Percentiles rank a stretch among this genome's conserved stretches.
Evolutionary conservation across 2,329 filamentous ascomycete genomes (phyloP).

Genomic region (Aspergillus pseudoviridinutans): DNA sequence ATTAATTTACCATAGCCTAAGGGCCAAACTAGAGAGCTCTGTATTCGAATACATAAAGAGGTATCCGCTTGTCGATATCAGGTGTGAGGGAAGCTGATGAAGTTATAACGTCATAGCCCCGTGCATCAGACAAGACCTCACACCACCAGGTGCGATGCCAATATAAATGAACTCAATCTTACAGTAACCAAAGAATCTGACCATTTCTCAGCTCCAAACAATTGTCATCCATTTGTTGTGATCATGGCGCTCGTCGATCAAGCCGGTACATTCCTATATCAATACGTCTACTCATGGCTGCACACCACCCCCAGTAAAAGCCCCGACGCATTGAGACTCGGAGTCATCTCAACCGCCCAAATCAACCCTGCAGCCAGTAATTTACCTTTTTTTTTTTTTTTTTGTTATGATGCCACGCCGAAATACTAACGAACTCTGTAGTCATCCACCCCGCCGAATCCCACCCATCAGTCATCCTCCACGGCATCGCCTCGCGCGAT

Average conservation of each 20-base stretch:
- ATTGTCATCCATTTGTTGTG: background rate
- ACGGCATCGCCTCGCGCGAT: slow-evolving; percentile 52
- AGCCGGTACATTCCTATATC: slow-evolving; percentile 20
- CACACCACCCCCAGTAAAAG: slow-evolving; percentile 19
- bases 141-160: background rate
- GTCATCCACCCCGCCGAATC: slow-evolving; percentile 2
- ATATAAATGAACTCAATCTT: background rate
- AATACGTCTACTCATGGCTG: slow-evolving; percentile 20
- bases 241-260: slow-evolving; percentile 23
- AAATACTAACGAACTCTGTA: background rate
- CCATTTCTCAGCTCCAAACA: background rate
- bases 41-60: no score
- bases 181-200: background rate
- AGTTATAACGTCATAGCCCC: slow-evolving; percentile 1
- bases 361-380: slow-evolving; percentile 20
- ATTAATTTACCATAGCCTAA: background rate
- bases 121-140: background rate
- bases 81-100: background rate
- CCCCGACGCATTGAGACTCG: slow-evolving; percentile 18
- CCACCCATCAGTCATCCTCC: slow-evolving; percentile 41
- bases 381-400: no score
- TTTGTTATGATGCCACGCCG: background rate
- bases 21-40: no score
- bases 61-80: no score
- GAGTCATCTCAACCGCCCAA: slow-evolving; percentile 20